A percentile compares a stretch with the other conserved stretches of the same genome.
Evolutionary conservation across 495 filamentous ascomycete species (phyloP).

Genomic region (Tuber melanosporum): DNA sequence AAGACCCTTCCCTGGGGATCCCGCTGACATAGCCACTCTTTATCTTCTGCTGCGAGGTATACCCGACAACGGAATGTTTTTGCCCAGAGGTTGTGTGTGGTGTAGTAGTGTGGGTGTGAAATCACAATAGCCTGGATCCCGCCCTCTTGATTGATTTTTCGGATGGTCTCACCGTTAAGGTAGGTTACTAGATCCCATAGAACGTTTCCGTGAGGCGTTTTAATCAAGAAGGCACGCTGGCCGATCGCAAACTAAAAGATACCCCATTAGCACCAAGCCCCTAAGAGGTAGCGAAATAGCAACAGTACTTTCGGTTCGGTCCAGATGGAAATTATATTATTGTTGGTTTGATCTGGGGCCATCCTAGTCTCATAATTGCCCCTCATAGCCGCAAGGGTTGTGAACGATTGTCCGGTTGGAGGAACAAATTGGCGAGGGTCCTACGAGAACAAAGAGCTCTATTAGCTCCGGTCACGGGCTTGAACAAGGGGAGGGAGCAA

Average conservation of each 20-base stretch:
- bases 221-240: constrained; percentile 61
- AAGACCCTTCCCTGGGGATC: constrained; percentile 43
- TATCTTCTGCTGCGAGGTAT: constrained; percentile 57
- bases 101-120: constrained; percentile 73
- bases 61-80: constrained; percentile 57
- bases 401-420: constrained; percentile 56
- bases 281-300: constrained; percentile 22
- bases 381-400: constrained; percentile 47
- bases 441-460: constrained; percentile 38
- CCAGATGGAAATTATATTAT: constrained; percentile 49
- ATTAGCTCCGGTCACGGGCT: background rate
- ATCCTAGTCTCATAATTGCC: constrained; percentile 46
- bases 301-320: constrained; percentile 51
- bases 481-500: constrained; percentile 23
- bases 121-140: constrained; percentile 68
- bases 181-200: constrained; percentile 69
- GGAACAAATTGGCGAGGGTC: constrained; percentile 66
- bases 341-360: constrained; percentile 25
- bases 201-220: constrained; percentile 56
- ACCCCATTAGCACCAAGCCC: constrained; percentile 19
- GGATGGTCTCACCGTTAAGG: constrained; percentile 56
- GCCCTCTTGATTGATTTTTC: constrained; percentile 48
- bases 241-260: constrained; percentile 57
- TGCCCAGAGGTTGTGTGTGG: constrained; percentile 63
- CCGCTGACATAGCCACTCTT: constrained; percentile 53